Percentiles rank a stretch among this genome's conserved stretches.
Conservation (phyloP, 768 basidiomycete species). For the Hypholoma sublateritium region DNA sequence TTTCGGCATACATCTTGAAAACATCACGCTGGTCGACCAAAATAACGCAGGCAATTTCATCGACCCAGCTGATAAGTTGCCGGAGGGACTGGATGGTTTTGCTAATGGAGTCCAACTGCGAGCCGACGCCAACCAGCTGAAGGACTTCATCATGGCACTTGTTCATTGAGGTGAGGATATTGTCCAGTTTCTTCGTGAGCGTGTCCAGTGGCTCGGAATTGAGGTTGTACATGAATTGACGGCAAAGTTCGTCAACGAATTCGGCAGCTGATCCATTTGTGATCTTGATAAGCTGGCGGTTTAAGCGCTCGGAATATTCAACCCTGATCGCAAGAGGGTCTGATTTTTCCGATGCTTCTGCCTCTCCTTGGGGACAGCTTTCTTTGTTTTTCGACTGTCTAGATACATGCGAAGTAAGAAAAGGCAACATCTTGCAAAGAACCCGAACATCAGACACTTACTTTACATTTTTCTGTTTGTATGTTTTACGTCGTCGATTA, state of each 20-base stretch:
- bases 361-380: no score
- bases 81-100: background rate
- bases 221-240: background rate
- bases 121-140: background rate
- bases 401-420: no score
- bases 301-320: background rate
- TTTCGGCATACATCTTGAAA: background rate
- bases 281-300: background rate
- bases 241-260: background rate
- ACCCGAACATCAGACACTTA: no score
- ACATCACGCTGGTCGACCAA: background rate
- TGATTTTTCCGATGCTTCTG: background rate
- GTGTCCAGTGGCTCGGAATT: background rate
- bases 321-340: background rate
- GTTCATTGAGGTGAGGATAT: background rate
- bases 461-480: no score
- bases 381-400: background rate
- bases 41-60: background rate
- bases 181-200: background rate
- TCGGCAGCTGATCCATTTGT: background rate
- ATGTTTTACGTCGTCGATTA: background rate
- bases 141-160: background rate
- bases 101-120: background rate
- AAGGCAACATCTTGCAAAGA: no score
- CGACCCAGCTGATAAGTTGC: background rate